Conservation (phyloP, 306 rosid species). For the Vigna angularis region DNA sequence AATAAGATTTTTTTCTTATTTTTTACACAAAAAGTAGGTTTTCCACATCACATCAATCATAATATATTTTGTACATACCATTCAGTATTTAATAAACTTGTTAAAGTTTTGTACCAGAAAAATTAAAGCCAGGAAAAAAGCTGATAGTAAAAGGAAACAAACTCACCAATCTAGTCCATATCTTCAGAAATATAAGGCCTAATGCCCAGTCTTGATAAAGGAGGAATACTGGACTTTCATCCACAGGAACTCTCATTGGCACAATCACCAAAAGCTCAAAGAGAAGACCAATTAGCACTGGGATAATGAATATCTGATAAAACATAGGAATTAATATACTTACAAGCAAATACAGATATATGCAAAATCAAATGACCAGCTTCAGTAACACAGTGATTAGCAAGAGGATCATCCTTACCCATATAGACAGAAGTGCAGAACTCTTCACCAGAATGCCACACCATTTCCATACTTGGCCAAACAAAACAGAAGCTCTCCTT, state of each 20-base stretch:
- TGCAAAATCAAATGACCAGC: not conserved
- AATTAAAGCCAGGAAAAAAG: conserved; percentile 15
- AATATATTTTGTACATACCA: not conserved
- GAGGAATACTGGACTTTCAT: conserved; percentile 99
- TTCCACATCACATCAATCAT: not conserved
- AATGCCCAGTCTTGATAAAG: conserved; percentile 99
- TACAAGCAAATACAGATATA: conserved; percentile 22
- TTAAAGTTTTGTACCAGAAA: not conserved
- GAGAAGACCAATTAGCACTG: conserved; percentile 91
- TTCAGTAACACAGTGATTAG: conserved; percentile 19
- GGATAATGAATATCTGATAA: conserved; percentile 86
- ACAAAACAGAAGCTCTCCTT: conserved; percentile 73
- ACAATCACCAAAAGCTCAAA: conserved; percentile 99
- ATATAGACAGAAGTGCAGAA: conserved; percentile 88
- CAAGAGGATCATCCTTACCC: conserved; percentile 66
- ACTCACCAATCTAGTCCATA: conserved; percentile 99
- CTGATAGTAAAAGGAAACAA: conserved; percentile 19
- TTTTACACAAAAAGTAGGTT: conserved; percentile 1
- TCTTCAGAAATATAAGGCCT: conserved; percentile 97
- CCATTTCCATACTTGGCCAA: conserved; percentile 88
- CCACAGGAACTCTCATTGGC: conserved; percentile 99
- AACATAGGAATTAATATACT: conserved; percentile 13
- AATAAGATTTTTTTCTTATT: too few relatives aligned
- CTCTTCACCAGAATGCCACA: conserved; percentile 87
- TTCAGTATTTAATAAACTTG: conserved; percentile 12